These are phyloP conservation scores for Podaxis sp. DNA, from an alignment of 768 basidiomycete genomes.

Conservation along the genomic window DNA sequence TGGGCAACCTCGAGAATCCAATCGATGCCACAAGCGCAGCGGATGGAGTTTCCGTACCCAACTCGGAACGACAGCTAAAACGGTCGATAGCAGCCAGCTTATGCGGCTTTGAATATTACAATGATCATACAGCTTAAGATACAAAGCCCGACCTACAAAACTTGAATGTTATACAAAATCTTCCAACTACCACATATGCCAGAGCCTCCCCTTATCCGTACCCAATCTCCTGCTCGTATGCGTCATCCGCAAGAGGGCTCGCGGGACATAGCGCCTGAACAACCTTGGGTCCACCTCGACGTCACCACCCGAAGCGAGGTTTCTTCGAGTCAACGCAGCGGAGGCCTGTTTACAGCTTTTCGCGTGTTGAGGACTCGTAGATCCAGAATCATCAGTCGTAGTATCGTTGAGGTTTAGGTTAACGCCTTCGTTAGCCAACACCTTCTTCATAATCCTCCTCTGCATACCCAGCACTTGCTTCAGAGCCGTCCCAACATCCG, in stretches of 20 bases:
- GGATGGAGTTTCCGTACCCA: too few relatives aligned
- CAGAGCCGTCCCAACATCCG: conserved; percentile 19
- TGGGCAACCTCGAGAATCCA: too few relatives aligned
- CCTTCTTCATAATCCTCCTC: background rate
- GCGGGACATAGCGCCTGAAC: conserved; percentile 12
- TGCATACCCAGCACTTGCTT: background rate
- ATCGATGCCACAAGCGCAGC: too few relatives aligned
- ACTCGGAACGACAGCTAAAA: too few relatives aligned
- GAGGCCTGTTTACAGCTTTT: background rate
- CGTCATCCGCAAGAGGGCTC: conserved; percentile 5
- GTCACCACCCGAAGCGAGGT: background rate
- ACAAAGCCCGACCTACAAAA: too few relatives aligned
- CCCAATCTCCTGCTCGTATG: conserved; percentile 9
- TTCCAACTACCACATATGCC: conserved; percentile 12
- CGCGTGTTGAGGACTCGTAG: background rate
- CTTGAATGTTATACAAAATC: background rate
- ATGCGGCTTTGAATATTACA: too few relatives aligned
- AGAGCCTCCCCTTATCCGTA: conserved; percentile 4
- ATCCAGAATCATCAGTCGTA: background rate
- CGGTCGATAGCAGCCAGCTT: too few relatives aligned
- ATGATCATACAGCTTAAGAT: too few relatives aligned
- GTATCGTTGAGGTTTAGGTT: background rate
- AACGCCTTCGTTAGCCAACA: background rate
- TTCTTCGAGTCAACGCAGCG: background rate
- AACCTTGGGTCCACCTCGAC: conserved; percentile 3